Conservation (phyloP, 768 basidiomycete species). For the Ramaria rubella region DNA sequence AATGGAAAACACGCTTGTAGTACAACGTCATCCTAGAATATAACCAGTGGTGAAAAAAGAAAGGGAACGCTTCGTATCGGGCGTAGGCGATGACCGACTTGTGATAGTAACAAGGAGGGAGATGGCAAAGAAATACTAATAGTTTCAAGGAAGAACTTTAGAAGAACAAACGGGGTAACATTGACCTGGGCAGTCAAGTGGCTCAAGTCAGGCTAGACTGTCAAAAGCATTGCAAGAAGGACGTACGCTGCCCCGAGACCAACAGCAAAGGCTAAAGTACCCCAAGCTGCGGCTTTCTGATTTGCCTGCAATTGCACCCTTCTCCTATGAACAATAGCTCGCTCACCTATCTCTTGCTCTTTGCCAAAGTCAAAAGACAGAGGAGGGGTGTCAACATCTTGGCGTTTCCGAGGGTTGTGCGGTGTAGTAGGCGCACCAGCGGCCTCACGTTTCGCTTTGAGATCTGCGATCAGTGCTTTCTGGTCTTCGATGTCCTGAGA, state of each 20-base stretch:
- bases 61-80: background rate
- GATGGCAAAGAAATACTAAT: background rate
- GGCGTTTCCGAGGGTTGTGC: conserved; percentile 36
- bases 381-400: conserved; percentile 5
- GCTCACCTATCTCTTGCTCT: conserved; percentile 56
- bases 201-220: background rate
- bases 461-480: conserved; percentile 62
- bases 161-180: conserved; percentile 57
- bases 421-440: conserved; percentile 13
- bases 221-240: conserved; percentile 6
- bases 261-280: conserved; percentile 74
- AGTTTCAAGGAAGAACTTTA: background rate
- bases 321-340: conserved; percentile 55
- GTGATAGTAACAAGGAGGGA: background rate
- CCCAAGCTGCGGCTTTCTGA: conserved; percentile 77
- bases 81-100: background rate
- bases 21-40: conserved; percentile 7
- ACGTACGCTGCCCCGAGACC: conserved; percentile 78
- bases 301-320: conserved; percentile 59
- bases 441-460: conserved; percentile 58
- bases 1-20: conserved; percentile 6
- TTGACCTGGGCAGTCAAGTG: conserved; percentile 40
- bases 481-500: conserved; percentile 72
- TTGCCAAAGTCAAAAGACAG: conserved; percentile 51
- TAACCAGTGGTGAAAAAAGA: background rate